Evolutionary conservation across 2,329 filamentous ascomycete genomes (phyloP), one percentile per base, ranked within the genome.

Genomic region (Talaromyces islandicus): DNA sequence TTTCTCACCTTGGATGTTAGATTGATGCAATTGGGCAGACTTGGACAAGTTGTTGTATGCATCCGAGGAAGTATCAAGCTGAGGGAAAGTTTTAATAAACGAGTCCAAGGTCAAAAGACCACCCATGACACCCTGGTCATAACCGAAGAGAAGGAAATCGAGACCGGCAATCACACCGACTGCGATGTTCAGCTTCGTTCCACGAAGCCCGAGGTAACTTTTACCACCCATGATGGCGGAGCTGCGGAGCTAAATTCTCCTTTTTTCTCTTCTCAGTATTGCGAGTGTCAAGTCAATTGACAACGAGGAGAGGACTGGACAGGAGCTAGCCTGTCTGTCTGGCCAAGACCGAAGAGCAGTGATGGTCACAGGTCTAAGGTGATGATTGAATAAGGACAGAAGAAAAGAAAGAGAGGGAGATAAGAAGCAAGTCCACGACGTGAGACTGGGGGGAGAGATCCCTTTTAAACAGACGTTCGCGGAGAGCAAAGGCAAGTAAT

Each of bases 91-190:
- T 2, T 71, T 66, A 2, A 85, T 76, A 66, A 89, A 90, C 10
- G 81, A 80, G 21, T 81, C 75, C 67, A 92, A 81, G 3, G 88
- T 90, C 60, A 93, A 77, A 64, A 93, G 85, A 60, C 87, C 87
- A 52, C 87, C 89, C 81, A 90, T 91, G 10, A 91, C 87, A 69
- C 88, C 86, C 61, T 89, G 87, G 71, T 91, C 88, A 87, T 84
- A 85, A 51, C 83, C 83, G 64, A 85, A 81, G 11, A 80, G 73
- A 48, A 89, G 77, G 70, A 90, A 90, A 73, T 90, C 88, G 55
- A 87, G 83, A 68, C 88, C 88, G 60, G 88, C 88, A 67, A 91
- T 83, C n/a, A 86, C 75, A 63, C 85, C 85, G 66, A 91, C 85
- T 58, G 87, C 87, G 72, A 84, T 81, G 77, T 88, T 89, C 64